Evolutionary conservation across 352 stramenopile species (phyloP).

Genomic region (Phytophthora crassamura): DNA sequence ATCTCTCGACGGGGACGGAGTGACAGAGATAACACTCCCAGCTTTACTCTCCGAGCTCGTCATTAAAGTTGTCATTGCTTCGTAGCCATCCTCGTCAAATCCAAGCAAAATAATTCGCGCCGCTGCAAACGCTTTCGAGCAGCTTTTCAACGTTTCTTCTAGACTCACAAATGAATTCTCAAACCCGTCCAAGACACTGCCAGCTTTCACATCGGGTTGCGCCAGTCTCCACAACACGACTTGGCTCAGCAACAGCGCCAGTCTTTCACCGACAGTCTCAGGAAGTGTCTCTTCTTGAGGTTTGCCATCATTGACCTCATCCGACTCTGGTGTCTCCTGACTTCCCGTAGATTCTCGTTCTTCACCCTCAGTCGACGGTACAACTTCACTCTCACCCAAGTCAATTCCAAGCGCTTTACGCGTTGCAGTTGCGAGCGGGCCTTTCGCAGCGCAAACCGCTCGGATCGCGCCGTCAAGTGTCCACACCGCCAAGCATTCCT

Average conservation of each 20-base stretch:
- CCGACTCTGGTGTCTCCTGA: slow-evolving; percentile 22
- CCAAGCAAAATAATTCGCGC: slow-evolving; percentile 64
- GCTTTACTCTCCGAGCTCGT: slow-evolving; percentile 8
- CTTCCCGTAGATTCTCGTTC: slow-evolving; percentile 3
- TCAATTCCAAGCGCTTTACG: slow-evolving; percentile 48
- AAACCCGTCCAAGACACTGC: slow-evolving; percentile 80
- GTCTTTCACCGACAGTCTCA: slow-evolving; percentile 15
- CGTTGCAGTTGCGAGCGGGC: slow-evolving; percentile 47
- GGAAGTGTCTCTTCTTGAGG: background rate
- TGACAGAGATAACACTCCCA: slow-evolving; percentile 1
- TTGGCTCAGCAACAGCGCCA: slow-evolving; percentile 56
- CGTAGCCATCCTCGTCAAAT: slow-evolving; percentile 80
- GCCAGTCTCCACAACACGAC: slow-evolving; percentile 72
- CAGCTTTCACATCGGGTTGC: slow-evolving; percentile 66
- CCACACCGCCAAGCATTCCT: slow-evolving; percentile 71
- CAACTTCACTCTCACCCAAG: slow-evolving; percentile 6
- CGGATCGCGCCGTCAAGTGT: slow-evolving; percentile 80
- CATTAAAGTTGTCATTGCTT: slow-evolving; percentile 41
- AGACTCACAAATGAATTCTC: slow-evolving; percentile 60
- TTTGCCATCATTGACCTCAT: slow-evolving; percentile 30
- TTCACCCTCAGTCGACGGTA: background rate
- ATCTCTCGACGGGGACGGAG: slow-evolving; percentile 10
- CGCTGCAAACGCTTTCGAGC: slow-evolving; percentile 40
- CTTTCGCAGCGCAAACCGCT: slow-evolving; percentile 37
- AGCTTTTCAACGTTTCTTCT: slow-evolving; percentile 48